phyloP scores from a whole-genome alignment of 2,329 filamentous ascomycete genomes.

The Cadophora luteo-olivacea region DNA sequence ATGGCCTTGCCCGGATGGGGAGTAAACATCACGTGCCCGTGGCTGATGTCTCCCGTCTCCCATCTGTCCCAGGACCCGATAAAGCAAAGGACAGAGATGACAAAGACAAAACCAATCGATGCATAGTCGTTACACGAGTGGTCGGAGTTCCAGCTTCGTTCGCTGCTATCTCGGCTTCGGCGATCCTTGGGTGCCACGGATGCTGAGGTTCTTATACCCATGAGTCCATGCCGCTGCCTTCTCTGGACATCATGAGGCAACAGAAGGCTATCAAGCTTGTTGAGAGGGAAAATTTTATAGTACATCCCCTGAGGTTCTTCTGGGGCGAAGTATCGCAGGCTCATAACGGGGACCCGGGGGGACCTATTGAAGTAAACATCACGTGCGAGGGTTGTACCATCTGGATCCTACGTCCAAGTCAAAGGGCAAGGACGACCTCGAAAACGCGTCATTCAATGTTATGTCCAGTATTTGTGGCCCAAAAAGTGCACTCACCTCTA shows the following conservation, averaged over 20 bases:
- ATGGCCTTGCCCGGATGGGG: not conserved
- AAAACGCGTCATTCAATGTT: not conserved
- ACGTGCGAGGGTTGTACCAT: not conserved
- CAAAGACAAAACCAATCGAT: too few species aligned
- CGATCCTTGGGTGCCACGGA: too few species aligned
- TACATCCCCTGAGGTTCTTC: not conserved
- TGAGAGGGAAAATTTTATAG: not conserved
- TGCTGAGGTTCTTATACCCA: too few species aligned
- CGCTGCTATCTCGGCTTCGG: too few species aligned
- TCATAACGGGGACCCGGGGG: too few species aligned
- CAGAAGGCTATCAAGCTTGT: too few species aligned
- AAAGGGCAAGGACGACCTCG: not conserved
- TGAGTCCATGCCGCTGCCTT: too few species aligned
- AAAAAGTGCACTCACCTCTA: not conserved
- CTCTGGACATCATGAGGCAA: too few species aligned
- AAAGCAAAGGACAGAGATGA: not conserved
- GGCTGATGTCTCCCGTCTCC: not conserved
- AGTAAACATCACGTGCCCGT: not conserved
- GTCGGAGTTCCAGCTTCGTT: too few species aligned
- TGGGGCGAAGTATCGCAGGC: too few species aligned
- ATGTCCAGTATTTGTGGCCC: not conserved
- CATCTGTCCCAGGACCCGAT: not conserved
- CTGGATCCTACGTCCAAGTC: not conserved
- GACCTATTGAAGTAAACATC: not conserved
- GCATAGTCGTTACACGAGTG: too few species aligned